Percentiles rank a stretch among this genome's conserved stretches.
Conservation (phyloP, 345 rosid species). For the Hibiscus trionum region DNA sequence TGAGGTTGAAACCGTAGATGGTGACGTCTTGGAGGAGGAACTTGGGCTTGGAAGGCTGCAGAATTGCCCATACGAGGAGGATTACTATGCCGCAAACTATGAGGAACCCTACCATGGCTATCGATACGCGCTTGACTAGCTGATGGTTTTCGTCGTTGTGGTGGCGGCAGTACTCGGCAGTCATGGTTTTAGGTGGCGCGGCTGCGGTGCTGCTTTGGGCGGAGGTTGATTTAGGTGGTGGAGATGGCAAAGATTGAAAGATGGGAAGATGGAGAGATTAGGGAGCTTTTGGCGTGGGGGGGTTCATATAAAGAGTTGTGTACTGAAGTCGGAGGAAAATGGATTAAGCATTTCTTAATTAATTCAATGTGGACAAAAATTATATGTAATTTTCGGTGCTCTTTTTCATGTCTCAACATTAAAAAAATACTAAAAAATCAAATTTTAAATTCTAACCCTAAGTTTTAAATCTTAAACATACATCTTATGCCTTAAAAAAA, state of each 20-base stretch:
- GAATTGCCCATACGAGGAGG: constrained; percentile 43
- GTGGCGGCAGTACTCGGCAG: constrained; percentile 29
- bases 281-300: background rate
- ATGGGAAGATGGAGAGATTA: background rate
- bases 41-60: constrained; percentile 55
- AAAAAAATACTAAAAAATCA: no score
- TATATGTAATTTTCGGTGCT: no score
- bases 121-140: constrained; percentile 12
- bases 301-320: background rate
- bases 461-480: no score
- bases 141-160: constrained; percentile 11
- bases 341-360: no score
- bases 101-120: constrained; percentile 11
- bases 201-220: background rate
- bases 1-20: constrained; percentile 41
- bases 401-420: no score
- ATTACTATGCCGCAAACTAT: constrained; percentile 24
- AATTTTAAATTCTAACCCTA: no score
- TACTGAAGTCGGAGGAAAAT: background rate
- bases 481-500: no score
- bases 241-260: background rate
- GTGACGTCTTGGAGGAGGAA: constrained; percentile 72
- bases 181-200: constrained; percentile 18
- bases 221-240: background rate
- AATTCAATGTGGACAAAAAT: no score